These are phyloP conservation scores for Mortierella sp. DNA, from an alignment of 371 early-diverging fungal species.

Conservation along the genomic window DNA sequence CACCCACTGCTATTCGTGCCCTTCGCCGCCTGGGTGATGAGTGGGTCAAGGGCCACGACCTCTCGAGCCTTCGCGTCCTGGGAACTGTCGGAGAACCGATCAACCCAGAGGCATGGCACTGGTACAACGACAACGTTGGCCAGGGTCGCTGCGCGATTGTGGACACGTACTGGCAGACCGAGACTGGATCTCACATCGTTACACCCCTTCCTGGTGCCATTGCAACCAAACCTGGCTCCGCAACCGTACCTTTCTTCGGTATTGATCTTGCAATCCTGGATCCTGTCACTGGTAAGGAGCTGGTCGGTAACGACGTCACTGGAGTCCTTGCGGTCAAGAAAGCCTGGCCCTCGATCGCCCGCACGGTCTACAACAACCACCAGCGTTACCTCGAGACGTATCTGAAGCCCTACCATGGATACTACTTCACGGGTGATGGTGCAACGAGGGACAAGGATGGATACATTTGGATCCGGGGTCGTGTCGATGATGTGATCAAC, in stretches of 20 bases:
- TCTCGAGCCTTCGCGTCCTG: conserved; percentile 88
- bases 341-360: conserved; percentile 98
- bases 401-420: conserved; percentile 87
- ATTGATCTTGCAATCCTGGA: conserved; percentile 90
- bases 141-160: conserved; percentile 90
- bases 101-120: conserved; percentile 97
- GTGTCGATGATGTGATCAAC: conserved; percentile 98
- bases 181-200: conserved; percentile 96
- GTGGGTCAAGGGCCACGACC: conserved; percentile 78
- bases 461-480: conserved; percentile 94
- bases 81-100: conserved; percentile 99
- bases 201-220: conserved; percentile 92
- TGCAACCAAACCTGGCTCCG: conserved; percentile 94
- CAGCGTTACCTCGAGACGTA: conserved; percentile 93
- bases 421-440: conserved; percentile 94
- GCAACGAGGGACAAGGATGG: conserved; percentile 92
- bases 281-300: conserved; percentile 79
- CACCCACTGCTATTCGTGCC: conserved; percentile 98
- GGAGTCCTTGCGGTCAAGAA: conserved; percentile 92
- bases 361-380: conserved; percentile 93
- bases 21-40: conserved; percentile 89
- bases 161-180: conserved; percentile 98
- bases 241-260: conserved; percentile 98
- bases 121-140: conserved; percentile 95
- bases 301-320: conserved; percentile 85